These are phyloP conservation scores for Talinum fruticosum DNA, from an alignment of 148 eudicot genomes.

Conservation along the genomic window DNA sequence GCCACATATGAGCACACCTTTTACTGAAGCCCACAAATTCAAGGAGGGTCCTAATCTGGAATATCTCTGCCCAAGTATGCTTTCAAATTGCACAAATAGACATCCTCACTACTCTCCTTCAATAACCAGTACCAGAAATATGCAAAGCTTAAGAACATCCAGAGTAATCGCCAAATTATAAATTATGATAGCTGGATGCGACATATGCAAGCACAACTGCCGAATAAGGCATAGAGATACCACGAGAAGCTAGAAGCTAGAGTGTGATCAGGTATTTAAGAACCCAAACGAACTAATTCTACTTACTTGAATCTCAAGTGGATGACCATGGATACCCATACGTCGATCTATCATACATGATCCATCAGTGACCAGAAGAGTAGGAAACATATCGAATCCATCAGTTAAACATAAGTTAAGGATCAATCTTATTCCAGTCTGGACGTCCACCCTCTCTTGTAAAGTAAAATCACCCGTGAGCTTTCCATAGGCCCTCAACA, in stretches of 20 bases:
- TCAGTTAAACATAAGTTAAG: constrained; percentile 82
- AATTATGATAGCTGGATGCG: not conserved
- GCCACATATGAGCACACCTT: not conserved
- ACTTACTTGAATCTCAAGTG: constrained; percentile 92
- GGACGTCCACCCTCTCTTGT: constrained; percentile 94
- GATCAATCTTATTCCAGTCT: constrained; percentile 81
- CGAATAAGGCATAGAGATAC: not conserved
- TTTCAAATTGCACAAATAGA: not conserved
- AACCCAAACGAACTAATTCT: constrained; percentile 6
- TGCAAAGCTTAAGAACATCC: constrained; percentile 2
- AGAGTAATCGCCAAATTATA: not conserved
- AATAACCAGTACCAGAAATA: not conserved
- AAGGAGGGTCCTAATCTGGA: not conserved
- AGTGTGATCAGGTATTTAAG: not conserved
- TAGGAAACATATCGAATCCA: constrained; percentile 98
- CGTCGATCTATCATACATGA: constrained; percentile 98
- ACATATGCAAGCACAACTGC: not conserved
- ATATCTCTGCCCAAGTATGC: not conserved
- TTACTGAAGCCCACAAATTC: not conserved
- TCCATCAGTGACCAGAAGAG: constrained; percentile 93
- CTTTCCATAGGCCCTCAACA: constrained; percentile 83
- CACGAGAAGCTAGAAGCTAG: not conserved
- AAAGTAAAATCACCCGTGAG: constrained; percentile 78
- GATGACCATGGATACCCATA: constrained; percentile 98
- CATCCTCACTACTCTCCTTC: not conserved